Conservation (phyloP, 1,284 basidiomycete genomes). For the Leccinum fallax region DNA sequence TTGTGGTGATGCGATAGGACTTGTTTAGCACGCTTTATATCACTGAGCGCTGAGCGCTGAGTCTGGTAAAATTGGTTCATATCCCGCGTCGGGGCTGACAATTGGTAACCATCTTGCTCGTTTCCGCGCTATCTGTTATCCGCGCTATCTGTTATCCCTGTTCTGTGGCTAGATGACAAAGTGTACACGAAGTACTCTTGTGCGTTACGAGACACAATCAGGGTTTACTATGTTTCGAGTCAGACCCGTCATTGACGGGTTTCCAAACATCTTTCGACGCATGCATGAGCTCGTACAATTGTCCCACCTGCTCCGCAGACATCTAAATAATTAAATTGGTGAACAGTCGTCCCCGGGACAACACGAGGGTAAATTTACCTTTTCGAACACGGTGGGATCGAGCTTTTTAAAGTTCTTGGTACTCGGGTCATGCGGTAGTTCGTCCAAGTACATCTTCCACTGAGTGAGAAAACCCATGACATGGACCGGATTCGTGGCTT, state of each 20-base stretch:
- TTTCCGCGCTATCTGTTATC: too few relatives aligned
- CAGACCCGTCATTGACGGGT: slow-evolving; percentile 34
- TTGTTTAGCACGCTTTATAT: slow-evolving; percentile 12
- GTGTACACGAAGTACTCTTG: slow-evolving; percentile 2
- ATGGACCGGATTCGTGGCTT: slow-evolving; percentile 83
- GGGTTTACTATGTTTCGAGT: slow-evolving; percentile 13
- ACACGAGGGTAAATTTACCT: slow-evolving; percentile 47
- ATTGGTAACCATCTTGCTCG: not conserved
- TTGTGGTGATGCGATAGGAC: slow-evolving; percentile 1
- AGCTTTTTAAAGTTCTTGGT: slow-evolving; percentile 63
- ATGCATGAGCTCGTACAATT: slow-evolving; percentile 92
- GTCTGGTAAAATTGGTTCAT: slow-evolving; percentile 5
- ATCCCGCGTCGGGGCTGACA: not conserved
- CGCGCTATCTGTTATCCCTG: slow-evolving; percentile 9
- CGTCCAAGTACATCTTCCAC: slow-evolving; percentile 90
- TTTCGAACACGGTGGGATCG: slow-evolving; percentile 78
- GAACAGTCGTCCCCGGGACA: not conserved
- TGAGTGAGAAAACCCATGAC: slow-evolving; percentile 92
- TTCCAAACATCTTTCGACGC: slow-evolving; percentile 87
- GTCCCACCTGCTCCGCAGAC: slow-evolving; percentile 89
- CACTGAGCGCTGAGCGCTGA: slow-evolving; percentile 6
- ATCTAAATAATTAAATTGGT: slow-evolving; percentile 51
- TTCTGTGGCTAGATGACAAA: slow-evolving; percentile 6
- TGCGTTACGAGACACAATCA: slow-evolving; percentile 13
- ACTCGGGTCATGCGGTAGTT: slow-evolving; percentile 50